Base-by-base conservation (phyloP, 2,329 filamentous ascomycete genomes). In the Cordyceps javanica region DNA sequence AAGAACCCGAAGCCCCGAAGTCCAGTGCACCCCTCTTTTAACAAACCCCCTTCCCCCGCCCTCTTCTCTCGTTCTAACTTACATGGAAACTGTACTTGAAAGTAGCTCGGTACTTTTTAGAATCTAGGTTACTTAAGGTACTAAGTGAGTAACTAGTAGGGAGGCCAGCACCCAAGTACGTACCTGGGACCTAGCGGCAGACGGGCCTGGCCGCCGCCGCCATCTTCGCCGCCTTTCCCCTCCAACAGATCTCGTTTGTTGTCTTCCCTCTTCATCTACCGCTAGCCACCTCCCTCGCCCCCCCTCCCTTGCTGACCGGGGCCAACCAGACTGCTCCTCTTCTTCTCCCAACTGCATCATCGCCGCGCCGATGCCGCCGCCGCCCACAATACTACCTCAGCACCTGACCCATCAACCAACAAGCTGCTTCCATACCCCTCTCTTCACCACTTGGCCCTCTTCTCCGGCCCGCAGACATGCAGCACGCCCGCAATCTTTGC, bases 321-420 rank as follows among this genome's bases (percentile, higher is more conserved):
- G n/a, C n/a, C n/a, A n/a, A n/a, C n/a, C n/a, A n/a, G n/a, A n/a
- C n/a, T n/a, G n/a, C n/a, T n/a, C n/a, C 23, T 55, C 25, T 55
- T 46, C 30, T 55, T 39, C 16, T 28, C 13, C 19, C 38, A 44
- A 44, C 41, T 14, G 8, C 21, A 21, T n/a, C n/a, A n/a, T n/a
- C n/a, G n/a, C n/a, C n/a, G n/a, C n/a, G n/a, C n/a, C n/a, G n/a
- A n/a, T n/a, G n/a, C n/a, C n/a, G n/a, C n/a, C n/a, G n/a, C n/a
- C 32, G 26, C 23, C 23, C 23, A 36, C 30, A 46, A 36, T 45
- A 21, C 41, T 36, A 38, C 41, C 28, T 36, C 32, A 39, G 16
- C 23, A 25, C 50, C 23, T 25, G 50, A 52, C 45, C 45, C 28
- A 49, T 53, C 38, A 53, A 53, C 53, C 53, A 55, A 55, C 53